phyloP scores from a whole-genome alignment of 2,329 filamentous ascomycete genomes.

The Fusarium mexicanum region DNA sequence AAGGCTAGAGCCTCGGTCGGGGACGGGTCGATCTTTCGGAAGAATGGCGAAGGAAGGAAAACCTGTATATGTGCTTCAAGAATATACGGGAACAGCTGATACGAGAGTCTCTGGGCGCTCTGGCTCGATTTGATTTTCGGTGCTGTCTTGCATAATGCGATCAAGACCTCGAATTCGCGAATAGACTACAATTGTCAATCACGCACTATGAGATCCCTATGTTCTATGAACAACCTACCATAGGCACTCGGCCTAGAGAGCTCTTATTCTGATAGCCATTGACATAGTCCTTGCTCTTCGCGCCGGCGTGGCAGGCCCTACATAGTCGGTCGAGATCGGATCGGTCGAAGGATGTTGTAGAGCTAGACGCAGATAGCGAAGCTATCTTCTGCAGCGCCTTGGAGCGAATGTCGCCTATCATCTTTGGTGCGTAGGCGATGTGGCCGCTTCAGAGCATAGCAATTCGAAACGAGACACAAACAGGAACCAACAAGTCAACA shows the following conservation, averaged over 20 bases:
- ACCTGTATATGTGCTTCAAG: constrained; percentile 83
- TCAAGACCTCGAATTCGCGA: constrained; percentile 89
- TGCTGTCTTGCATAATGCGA: constrained; percentile 91
- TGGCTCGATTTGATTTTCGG: constrained; percentile 75
- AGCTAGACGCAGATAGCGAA: constrained; percentile 66
- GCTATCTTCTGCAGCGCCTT: constrained; percentile 73
- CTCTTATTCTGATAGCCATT: constrained; percentile 60
- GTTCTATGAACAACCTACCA: constrained; percentile 58
- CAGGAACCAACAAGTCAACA: constrained; percentile 32
- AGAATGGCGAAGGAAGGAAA: constrained; percentile 82
- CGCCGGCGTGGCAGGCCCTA: constrained; percentile 63
- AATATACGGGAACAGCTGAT: constrained; percentile 84
- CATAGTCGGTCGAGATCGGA: constrained; percentile 72
- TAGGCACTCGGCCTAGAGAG: constrained; percentile 65
- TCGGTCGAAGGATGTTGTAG: constrained; percentile 65
- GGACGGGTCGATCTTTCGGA: constrained; percentile 84
- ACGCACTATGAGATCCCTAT: background rate
- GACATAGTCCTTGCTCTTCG: constrained; percentile 53
- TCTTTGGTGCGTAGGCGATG: constrained; percentile 40
- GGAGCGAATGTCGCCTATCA: constrained; percentile 67
- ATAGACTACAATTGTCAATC: constrained; percentile 68
- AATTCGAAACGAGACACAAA: constrained; percentile 2
- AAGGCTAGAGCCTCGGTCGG: constrained; percentile 87
- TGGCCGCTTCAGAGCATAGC: constrained; percentile 1
- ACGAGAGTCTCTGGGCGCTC: constrained; percentile 80